Conservation (phyloP, 495 filamentous ascomycete genomes). For the Usnea hakonensis region DNA sequence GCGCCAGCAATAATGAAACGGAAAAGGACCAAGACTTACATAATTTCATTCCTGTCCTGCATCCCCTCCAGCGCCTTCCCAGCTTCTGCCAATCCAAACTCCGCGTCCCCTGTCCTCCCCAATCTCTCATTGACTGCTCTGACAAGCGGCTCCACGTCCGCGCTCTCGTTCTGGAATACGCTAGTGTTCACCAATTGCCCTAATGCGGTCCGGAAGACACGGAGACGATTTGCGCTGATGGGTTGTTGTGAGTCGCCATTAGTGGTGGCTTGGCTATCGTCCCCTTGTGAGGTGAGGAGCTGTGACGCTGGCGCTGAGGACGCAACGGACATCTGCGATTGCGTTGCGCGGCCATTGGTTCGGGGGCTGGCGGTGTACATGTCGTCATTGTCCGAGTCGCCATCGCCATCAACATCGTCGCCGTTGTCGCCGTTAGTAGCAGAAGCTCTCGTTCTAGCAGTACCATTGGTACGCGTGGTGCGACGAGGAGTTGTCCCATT, state of each 20-base stretch:
- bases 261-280: constrained; percentile 37
- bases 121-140: constrained; percentile 70
- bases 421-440: constrained; percentile 38
- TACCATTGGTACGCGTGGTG: constrained; percentile 29
- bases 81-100: constrained; percentile 66
- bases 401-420: constrained; percentile 33
- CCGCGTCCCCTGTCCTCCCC: constrained; percentile 31
- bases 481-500: constrained; percentile 29
- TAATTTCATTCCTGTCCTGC: constrained; percentile 80
- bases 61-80: constrained; percentile 66
- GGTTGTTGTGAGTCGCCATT: constrained; percentile 27
- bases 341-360: constrained; percentile 31
- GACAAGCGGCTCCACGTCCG: constrained; percentile 65
- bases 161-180: constrained; percentile 69
- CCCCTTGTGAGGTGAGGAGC: constrained; percentile 50
- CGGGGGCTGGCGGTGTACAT: constrained; percentile 51
- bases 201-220: constrained; percentile 67
- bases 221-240: constrained; percentile 57
- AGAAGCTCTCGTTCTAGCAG: constrained; percentile 47
- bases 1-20: neutral
- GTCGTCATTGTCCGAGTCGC: constrained; percentile 44
- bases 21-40: constrained; percentile 53
- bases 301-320: constrained; percentile 63
- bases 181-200: constrained; percentile 70
- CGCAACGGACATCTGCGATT: constrained; percentile 57